Percentiles rank a stretch among this genome's conserved stretches.
These are phyloP conservation scores for Xylariaceae sp. DNA, from an alignment of 2,329 filamentous ascomycete genomes.

Conservation along the genomic window DNA sequence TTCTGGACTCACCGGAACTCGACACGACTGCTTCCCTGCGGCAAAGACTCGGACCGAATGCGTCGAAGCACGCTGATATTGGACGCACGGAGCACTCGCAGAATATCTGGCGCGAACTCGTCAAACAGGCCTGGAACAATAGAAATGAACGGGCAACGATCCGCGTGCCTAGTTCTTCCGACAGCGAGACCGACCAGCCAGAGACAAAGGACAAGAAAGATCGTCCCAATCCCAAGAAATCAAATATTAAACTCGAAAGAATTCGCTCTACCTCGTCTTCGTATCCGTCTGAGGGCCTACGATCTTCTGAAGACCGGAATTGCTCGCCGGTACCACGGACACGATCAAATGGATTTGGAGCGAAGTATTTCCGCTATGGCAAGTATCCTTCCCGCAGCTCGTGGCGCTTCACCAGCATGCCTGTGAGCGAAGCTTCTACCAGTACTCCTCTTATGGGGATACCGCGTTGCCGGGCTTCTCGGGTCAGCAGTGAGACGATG, in stretches of 20 bases:
- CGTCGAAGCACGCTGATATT: background rate
- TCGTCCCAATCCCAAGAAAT: background rate
- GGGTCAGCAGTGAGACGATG: background rate
- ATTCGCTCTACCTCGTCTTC: conserved; percentile 16
- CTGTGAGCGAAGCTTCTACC: background rate
- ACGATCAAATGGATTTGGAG: background rate
- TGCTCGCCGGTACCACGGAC: conserved; percentile 9
- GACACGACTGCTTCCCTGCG: too few species aligned
- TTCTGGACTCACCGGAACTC: too few species aligned
- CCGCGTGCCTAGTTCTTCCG: conserved; percentile 11
- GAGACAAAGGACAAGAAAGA: background rate
- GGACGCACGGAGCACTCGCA: background rate
- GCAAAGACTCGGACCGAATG: background rate
- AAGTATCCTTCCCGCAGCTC: conserved; percentile 12
- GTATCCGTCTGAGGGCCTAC: conserved; percentile 21
- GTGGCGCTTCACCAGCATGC: conserved; percentile 1
- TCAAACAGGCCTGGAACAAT: background rate
- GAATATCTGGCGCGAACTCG: background rate
- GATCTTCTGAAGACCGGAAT: conserved; percentile 6
- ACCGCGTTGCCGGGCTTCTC: background rate
- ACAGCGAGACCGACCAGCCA: background rate
- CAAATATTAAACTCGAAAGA: background rate
- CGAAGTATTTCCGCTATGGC: conserved; percentile 13
- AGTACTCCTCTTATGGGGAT: background rate
- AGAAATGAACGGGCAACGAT: background rate